These are phyloP conservation scores for Paraphaeosphaeria minitans DNA, from an alignment of 2,329 filamentous ascomycete genomes.

Conservation along the genomic window DNA sequence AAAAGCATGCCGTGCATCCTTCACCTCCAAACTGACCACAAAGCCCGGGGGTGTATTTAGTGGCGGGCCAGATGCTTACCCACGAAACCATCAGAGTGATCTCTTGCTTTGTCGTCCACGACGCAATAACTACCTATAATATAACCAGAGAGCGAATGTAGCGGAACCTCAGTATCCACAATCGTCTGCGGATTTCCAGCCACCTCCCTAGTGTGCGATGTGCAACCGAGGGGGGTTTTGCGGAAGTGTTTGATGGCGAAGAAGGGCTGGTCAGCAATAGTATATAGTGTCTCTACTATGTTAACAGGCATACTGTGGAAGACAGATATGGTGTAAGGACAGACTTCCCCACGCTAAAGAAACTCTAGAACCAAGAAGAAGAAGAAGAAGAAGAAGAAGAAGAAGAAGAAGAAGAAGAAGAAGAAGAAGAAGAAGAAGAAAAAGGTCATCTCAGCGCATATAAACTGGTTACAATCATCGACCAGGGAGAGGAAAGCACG, in stretches of 20 bases:
- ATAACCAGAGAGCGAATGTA: conserved; percentile 14
- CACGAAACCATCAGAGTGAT: too few species aligned
- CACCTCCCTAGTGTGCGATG: too few species aligned
- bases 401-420: conserved; percentile 15
- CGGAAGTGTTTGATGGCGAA: too few species aligned
- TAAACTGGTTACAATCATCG: conserved; percentile 17
- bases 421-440: conserved; percentile 15
- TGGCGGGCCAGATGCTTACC: too few species aligned
- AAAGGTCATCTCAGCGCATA: conserved; percentile 22
- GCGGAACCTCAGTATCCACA: not conserved
- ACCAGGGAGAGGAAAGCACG: conserved; percentile 21
- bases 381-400: conserved; percentile 14
- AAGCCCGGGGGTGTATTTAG: too few species aligned
- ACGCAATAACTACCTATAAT: conserved; percentile 20
- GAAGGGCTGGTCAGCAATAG: too few species aligned
- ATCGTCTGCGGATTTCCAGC: too few species aligned
- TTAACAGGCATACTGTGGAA: not conserved
- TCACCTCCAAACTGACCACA: too few species aligned
- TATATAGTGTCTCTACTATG: too few species aligned
- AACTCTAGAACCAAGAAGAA: conserved; percentile 14
- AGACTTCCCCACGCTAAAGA: conserved; percentile 21
- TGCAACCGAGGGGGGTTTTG: too few species aligned
- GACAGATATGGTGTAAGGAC: conserved; percentile 17
- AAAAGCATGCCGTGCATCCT: too few species aligned
- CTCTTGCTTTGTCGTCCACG: conserved; percentile 14